phyloP scores from a whole-genome alignment of 176 grass and related monocot genomes.

The Pharus latifolius region DNA sequence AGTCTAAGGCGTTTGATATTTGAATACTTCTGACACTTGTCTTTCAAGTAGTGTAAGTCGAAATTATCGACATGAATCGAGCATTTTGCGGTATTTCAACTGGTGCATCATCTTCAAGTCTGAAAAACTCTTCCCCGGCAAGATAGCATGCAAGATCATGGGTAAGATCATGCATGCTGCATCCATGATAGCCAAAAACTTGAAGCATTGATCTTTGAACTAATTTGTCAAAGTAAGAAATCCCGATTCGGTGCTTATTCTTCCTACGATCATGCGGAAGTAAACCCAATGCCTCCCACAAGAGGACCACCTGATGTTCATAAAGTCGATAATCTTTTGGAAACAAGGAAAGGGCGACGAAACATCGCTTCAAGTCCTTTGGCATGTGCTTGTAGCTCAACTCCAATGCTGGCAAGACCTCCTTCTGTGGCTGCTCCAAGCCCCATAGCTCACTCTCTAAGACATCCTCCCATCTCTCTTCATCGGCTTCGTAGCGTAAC shows the following conservation, averaged over 20 bases:
- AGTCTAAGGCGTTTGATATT: too few relatives aligned
- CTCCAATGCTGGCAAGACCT: constrained; percentile 18
- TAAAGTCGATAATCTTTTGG: constrained; percentile 8
- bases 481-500: constrained; percentile 3
- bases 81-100: background rate
- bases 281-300: constrained; percentile 21
- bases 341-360: constrained; percentile 3
- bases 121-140: background rate
- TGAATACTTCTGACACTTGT: too few relatives aligned
- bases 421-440: background rate
- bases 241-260: background rate
- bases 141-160: constrained; percentile 12
- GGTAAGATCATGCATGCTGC: constrained; percentile 16
- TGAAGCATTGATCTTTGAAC: constrained; percentile 27
- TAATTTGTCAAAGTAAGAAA: constrained; percentile 9
- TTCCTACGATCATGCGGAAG: background rate
- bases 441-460: constrained; percentile 30
- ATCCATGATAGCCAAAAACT: background rate
- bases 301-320: background rate
- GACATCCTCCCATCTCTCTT: constrained; percentile 12
- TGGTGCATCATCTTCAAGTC: background rate
- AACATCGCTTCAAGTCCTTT: constrained; percentile 1
- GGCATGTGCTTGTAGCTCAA: constrained; percentile 28
- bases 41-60: too few relatives aligned
- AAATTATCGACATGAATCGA: background rate